Evolutionary conservation across 352 stramenopile genomes (phyloP), one percentile per base, ranked within the genome.

Genomic region (Phytophthora macrochlamydospora): DNA sequence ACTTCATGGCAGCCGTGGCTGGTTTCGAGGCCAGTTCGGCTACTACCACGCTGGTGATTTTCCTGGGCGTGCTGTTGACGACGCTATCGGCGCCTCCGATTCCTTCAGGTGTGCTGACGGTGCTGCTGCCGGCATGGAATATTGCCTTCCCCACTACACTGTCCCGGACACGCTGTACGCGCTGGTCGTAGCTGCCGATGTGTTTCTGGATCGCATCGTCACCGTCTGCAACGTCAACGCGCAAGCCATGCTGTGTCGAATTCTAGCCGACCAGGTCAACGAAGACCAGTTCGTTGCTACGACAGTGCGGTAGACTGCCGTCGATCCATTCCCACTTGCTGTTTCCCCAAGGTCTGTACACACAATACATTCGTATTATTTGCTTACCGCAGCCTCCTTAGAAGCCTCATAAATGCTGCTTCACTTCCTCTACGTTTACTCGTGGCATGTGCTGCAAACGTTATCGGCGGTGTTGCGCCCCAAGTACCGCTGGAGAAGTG

Each of bases 171-270:
- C n/a, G n/a, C 60, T 91, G 40, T 92, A 89, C 52, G 69, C 78
- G 43, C 85, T 91, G 54, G 64, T 93, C 32, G 59, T 89, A 24
- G 85, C 81, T 3, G 80, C 76, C 3, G 87, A 95, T 52, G 83
- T 91, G 28, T 75, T 93, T 28, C 61, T 95, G 14, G 83, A 93
- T 37, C 87, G 87, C 51, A 64, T 93, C 33, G 69, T 90, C 7
- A 93, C 87, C 3, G 59, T 92, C 33, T 84, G 77, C 67, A 95
- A 95, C 62, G 76, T 95, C 37, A 87, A 89, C 57, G 73, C 78
- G 31, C 81, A 92, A 67, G 83, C 85, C 13, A 87, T 95, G 73
- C 65, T 92, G 46, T 85, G 71, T 24, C 83, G 81, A 33, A 83
- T 95, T 51, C 71, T 95, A 54, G 81, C 83, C 52, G 78, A 92